These are phyloP conservation scores for Arthrobotrys megalospora DNA, from an alignment of 2,329 filamentous ascomycete species.

Conservation along the genomic window DNA sequence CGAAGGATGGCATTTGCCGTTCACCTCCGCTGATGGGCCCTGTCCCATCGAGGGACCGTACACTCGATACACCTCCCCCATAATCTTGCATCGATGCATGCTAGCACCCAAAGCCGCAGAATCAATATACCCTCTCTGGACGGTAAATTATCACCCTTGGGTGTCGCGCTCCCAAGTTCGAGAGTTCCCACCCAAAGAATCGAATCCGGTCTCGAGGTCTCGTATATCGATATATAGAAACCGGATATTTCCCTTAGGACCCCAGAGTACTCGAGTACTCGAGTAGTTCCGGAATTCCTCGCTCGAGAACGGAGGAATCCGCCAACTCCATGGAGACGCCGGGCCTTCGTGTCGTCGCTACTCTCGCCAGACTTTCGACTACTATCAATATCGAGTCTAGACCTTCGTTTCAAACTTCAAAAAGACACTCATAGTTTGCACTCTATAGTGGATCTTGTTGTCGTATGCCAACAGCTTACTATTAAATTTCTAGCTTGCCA, in stretches of 20 bases:
- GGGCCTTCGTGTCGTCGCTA: too few relatives aligned
- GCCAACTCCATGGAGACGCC: background rate
- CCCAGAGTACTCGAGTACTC: background rate
- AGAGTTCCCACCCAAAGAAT: background rate
- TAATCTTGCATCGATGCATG: background rate
- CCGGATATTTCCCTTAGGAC: background rate
- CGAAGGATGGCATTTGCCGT: background rate
- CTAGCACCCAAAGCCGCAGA: too few relatives aligned
- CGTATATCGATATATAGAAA: background rate
- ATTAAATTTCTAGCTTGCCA: background rate
- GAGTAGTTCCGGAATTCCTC: background rate
- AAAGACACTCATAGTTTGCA: too few relatives aligned
- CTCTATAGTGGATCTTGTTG: too few relatives aligned
- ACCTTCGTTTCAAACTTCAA: background rate
- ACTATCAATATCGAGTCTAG: background rate
- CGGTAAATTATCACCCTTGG: too few relatives aligned
- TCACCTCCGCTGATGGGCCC: background rate
- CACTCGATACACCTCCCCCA: background rate
- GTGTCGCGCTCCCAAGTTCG: too few relatives aligned
- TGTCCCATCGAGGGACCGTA: background rate
- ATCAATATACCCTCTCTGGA: too few relatives aligned
- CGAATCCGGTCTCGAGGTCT: slow-evolving; percentile 1
- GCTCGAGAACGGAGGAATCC: slow-evolving; percentile 5
- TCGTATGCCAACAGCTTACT: background rate
- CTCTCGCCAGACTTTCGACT: background rate